Percentiles rank a stretch among this genome's conserved stretches.
Conservation (phyloP, 2,329 filamentous ascomycete genomes). For the Pleomassaria siparia region DNA sequence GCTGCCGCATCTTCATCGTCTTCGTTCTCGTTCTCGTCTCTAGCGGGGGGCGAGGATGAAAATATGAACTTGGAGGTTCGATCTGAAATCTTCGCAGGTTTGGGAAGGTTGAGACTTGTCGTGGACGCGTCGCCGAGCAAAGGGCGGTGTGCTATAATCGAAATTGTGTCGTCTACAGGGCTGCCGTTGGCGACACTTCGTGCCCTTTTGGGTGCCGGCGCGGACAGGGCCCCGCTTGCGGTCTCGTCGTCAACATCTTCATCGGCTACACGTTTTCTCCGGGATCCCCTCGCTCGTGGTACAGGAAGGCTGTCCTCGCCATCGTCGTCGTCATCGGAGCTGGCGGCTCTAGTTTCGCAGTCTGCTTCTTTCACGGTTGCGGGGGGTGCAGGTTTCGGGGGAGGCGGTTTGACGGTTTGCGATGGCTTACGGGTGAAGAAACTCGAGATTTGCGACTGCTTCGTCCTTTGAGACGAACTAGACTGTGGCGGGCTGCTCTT, state of each 20-base stretch:
- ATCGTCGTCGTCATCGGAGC: slow-evolving; percentile 21
- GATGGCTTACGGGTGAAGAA: slow-evolving; percentile 66
- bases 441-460: slow-evolving; percentile 80
- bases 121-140: slow-evolving; percentile 26
- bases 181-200: slow-evolving; percentile 14
- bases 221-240: slow-evolving; percentile 7
- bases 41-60: slow-evolving; percentile 50
- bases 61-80: slow-evolving; percentile 63
- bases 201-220: slow-evolving; percentile 43
- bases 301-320: slow-evolving; percentile 15
- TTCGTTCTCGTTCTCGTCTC: slow-evolving; percentile 42
- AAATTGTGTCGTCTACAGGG: slow-evolving; percentile 17
- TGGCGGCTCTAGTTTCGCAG: slow-evolving; percentile 4
- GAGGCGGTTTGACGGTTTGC: slow-evolving; percentile 34
- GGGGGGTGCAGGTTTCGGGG: slow-evolving; percentile 23
- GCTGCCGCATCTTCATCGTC: slow-evolving; percentile 53
- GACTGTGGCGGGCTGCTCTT: slow-evolving; percentile 35
- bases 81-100: slow-evolving; percentile 43
- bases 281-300: slow-evolving; percentile 6
- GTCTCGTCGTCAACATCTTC: slow-evolving; percentile 43
- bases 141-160: slow-evolving; percentile 15
- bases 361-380: slow-evolving; percentile 16
- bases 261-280: slow-evolving; percentile 36
- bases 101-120: slow-evolving; percentile 27
- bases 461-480: slow-evolving; percentile 54